phyloP scores from a whole-genome alignment of 345 rosid species.

The Combretum micranthum region DNA sequence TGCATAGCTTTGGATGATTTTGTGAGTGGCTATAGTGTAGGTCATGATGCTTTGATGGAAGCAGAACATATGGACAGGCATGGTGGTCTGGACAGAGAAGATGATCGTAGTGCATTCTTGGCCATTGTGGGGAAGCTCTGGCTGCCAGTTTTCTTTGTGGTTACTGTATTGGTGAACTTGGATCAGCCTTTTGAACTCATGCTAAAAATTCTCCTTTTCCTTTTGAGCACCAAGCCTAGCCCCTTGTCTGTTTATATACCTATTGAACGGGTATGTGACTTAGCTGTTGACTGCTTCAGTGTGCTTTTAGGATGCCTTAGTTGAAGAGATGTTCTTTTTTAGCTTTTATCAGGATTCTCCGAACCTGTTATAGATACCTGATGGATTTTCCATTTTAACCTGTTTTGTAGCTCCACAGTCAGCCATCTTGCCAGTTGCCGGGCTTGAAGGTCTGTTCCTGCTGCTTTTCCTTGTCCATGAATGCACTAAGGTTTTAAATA shows the following conservation, averaged over 20 bases:
- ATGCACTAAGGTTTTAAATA: too few species aligned
- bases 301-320: neutral
- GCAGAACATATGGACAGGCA: slow-evolving; percentile 9
- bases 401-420: too few species aligned
- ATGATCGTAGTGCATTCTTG: slow-evolving; percentile 22
- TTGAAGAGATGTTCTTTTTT: neutral
- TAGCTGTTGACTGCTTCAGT: neutral
- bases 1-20: neutral
- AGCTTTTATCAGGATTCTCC: neutral
- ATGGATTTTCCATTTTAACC: too few species aligned
- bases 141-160: slow-evolving; percentile 33
- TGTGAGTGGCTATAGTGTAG: slow-evolving; percentile 13
- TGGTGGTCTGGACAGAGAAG: slow-evolving; percentile 13
- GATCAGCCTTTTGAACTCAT: slow-evolving; percentile 25
- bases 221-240: slow-evolving; percentile 37
- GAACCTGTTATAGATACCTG: too few species aligned
- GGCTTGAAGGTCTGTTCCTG: too few species aligned
- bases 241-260: slow-evolving; percentile 44
- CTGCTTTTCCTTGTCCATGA: too few species aligned
- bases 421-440: too few species aligned
- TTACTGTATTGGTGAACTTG: slow-evolving; percentile 33
- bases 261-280: slow-evolving; percentile 34
- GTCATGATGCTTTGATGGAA: slow-evolving; percentile 24
- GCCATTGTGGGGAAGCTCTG: slow-evolving; percentile 30
- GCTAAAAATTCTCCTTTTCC: slow-evolving; percentile 27